Conservation (phyloP, 1,139 yeast genomes). For the Schizosaccharomyces versatilis region DNA sequence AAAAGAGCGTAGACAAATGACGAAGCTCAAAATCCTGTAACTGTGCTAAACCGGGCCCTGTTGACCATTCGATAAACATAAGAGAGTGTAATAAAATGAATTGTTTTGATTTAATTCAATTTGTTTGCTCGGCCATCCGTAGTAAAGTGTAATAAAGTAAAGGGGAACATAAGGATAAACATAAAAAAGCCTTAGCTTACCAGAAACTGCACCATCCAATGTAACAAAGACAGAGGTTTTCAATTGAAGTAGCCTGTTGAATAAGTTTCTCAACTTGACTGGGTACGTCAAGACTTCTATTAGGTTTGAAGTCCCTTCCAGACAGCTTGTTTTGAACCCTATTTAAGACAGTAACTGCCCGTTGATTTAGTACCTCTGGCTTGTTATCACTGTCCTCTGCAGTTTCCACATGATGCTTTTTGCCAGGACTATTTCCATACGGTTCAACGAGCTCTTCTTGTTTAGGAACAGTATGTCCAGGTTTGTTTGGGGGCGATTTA, state of each 20-base stretch:
- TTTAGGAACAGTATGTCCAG: background rate
- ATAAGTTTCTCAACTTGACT: constrained; percentile 84
- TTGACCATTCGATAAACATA: too few relatives aligned
- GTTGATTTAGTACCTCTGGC: constrained; percentile 61
- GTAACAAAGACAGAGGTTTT: constrained; percentile 85
- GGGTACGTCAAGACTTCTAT: constrained; percentile 52
- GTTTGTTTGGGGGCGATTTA: constrained; percentile 38
- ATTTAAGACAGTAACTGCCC: constrained; percentile 76
- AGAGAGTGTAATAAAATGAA: too few relatives aligned
- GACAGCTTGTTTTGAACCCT: constrained; percentile 81
- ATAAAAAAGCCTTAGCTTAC: constrained; percentile 22
- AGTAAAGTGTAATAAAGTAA: background rate
- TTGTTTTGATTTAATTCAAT: too few relatives aligned
- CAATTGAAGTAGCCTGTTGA: constrained; percentile 91
- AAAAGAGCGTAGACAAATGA: too few relatives aligned
- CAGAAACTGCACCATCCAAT: constrained; percentile 99
- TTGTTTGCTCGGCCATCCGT: too few relatives aligned
- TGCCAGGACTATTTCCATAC: constrained; percentile 37
- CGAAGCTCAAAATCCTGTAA: too few relatives aligned
- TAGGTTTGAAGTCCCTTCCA: constrained; percentile 73
- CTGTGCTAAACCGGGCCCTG: too few relatives aligned
- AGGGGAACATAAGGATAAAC: background rate
- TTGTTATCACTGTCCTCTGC: constrained; percentile 53
- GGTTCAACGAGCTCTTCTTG: constrained; percentile 1
- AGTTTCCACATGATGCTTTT: constrained; percentile 26